A percentile compares a stretch with the other conserved stretches of the same genome.
These are phyloP conservation scores for Lepidium africanum DNA, from an alignment of 345 rosid species.

Conservation along the genomic window DNA sequence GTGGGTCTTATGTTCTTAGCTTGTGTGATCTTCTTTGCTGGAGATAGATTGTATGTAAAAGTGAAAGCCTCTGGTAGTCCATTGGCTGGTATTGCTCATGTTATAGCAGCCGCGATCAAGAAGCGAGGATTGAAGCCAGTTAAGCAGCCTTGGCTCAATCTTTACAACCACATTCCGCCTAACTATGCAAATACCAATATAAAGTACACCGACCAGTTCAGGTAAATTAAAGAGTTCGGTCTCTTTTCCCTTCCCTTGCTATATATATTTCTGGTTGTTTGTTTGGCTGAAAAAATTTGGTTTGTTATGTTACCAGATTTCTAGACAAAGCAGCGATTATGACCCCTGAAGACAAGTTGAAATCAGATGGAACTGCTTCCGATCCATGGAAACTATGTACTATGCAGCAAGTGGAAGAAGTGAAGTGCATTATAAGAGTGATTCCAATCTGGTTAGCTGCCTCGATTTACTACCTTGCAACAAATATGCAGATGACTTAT, in stretches of 20 bases:
- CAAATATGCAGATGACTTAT: conserved; percentile 41
- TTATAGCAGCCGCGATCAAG: conserved; percentile 43
- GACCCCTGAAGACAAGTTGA: conserved; percentile 33
- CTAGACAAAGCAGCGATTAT: conserved; percentile 56
- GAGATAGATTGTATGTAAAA: conserved; percentile 58
- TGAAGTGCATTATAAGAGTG: conserved; percentile 51
- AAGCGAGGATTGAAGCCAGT: conserved; percentile 43
- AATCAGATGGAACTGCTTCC: conserved; percentile 35
- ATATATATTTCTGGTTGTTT: background rate
- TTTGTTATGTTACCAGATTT: conserved; percentile 26
- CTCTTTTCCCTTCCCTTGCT: background rate
- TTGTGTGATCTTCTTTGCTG: conserved; percentile 45
- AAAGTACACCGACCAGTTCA: conserved; percentile 30
- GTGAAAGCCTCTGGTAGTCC: conserved; percentile 80
- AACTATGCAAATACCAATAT: conserved; percentile 19
- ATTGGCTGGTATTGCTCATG: conserved; percentile 49
- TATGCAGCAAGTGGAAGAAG: conserved; percentile 65
- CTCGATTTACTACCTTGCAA: conserved; percentile 30
- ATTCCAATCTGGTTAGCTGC: conserved; percentile 54
- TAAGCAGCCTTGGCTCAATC: conserved; percentile 35
- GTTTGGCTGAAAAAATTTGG: background rate
- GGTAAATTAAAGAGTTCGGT: conserved; percentile 1
- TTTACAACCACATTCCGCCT: conserved; percentile 26
- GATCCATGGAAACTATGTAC: conserved; percentile 60
- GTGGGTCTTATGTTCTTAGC: conserved; percentile 60